These are phyloP conservation scores for Amylocystis lapponica DNA, from an alignment of 768 basidiomycete genomes.

Conservation along the genomic window DNA sequence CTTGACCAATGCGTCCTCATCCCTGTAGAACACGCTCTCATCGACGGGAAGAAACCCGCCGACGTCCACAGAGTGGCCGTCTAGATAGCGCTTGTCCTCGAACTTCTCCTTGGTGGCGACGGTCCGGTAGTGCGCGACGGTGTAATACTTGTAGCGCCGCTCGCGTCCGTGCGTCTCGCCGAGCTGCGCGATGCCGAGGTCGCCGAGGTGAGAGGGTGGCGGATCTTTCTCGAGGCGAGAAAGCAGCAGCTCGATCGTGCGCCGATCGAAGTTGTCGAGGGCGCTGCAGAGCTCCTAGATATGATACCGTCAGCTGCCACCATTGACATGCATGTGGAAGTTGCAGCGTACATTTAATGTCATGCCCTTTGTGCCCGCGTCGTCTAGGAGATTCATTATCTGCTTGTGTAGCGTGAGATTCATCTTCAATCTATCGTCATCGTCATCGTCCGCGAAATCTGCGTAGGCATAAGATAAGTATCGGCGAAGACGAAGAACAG, in stretches of 20 bases:
- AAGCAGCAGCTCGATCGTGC: slow-evolving; percentile 79
- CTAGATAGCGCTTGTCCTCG: slow-evolving; percentile 41
- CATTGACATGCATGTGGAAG: background rate
- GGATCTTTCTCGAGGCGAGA: slow-evolving; percentile 56
- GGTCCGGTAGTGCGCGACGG: slow-evolving; percentile 58
- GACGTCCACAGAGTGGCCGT: slow-evolving; percentile 42
- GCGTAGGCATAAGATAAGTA: background rate
- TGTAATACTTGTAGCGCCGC: slow-evolving; percentile 82
- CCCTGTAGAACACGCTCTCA: slow-evolving; percentile 50
- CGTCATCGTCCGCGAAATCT: slow-evolving; percentile 1
- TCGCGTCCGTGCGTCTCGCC: slow-evolving; percentile 85
- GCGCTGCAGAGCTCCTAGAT: slow-evolving; percentile 55
- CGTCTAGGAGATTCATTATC: slow-evolving; percentile 66
- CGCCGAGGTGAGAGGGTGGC: slow-evolving; percentile 66
- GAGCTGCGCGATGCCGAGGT: slow-evolving; percentile 62
- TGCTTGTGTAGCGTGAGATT: slow-evolving; percentile 75
- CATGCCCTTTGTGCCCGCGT: slow-evolving; percentile 61
- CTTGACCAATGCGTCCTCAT: slow-evolving; percentile 32
- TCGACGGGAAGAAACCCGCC: slow-evolving; percentile 49
- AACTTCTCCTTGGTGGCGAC: slow-evolving; percentile 63
- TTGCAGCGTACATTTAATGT: slow-evolving; percentile 54
- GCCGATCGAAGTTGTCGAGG: slow-evolving; percentile 68
- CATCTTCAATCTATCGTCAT: slow-evolving; percentile 33
- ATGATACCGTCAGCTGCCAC: background rate
- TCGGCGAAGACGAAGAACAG: background rate